A percentile compares a stretch with the other conserved stretches of the same genome.
phyloP scores from a whole-genome alignment of 805 yeast genomes.

The Yamadazyma paraphyllophila region DNA sequence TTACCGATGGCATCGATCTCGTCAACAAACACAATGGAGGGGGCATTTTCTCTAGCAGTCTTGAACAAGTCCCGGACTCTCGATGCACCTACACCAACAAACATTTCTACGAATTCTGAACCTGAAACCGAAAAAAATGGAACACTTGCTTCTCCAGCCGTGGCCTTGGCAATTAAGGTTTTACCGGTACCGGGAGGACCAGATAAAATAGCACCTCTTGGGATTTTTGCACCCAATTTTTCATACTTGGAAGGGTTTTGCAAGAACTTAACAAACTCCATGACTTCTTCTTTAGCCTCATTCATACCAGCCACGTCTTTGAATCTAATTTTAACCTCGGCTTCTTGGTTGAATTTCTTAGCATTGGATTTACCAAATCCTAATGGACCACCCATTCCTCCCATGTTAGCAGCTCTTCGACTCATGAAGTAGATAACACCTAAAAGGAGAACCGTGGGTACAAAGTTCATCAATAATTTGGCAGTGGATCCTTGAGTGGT shows the following conservation, averaged over 20 bases:
- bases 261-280: constrained; percentile 90
- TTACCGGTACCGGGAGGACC: constrained; percentile 99
- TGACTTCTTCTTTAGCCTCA: constrained; percentile 91
- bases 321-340: constrained; percentile 77
- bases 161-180: constrained; percentile 87
- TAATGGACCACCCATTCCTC: constrained; percentile 53
- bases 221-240: constrained; percentile 87
- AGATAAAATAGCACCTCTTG: constrained; percentile 89
- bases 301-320: constrained; percentile 94
- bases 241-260: constrained; percentile 85
- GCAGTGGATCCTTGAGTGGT: constrained; percentile 66
- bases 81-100: constrained; percentile 94
- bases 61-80: constrained; percentile 90
- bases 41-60: constrained; percentile 87
- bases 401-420: constrained; percentile 48
- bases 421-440: constrained; percentile 88
- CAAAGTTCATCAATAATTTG: constrained; percentile 63
- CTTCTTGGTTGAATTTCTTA: constrained; percentile 77
- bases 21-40: constrained; percentile 86
- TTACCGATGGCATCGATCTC: constrained; percentile 97
- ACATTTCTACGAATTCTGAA: constrained; percentile 96
- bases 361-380: constrained; percentile 79
- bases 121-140: constrained; percentile 91
- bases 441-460: constrained; percentile 87
- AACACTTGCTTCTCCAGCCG: constrained; percentile 96